A percentile compares a stretch with the other conserved stretches of the same genome.
Evolutionary conservation across 202 grass and related monocot genomes (phyloP).

Genomic region (Digitaria exilis): DNA sequence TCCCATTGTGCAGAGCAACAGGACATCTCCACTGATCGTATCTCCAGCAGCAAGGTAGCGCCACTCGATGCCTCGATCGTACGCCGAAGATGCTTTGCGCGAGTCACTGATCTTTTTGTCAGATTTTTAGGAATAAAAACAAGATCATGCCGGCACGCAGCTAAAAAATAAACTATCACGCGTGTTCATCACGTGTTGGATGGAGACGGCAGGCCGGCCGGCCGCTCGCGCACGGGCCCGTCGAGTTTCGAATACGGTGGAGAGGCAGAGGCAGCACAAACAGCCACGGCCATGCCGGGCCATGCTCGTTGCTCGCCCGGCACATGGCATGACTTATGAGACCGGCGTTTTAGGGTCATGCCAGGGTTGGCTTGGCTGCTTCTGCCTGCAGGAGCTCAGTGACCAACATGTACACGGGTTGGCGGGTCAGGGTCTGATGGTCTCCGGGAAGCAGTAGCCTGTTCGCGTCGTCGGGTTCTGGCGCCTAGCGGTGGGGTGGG

Average conservation of each 20-base stretch:
- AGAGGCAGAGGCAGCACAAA: background rate
- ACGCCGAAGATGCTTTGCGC: slow-evolving; percentile 3
- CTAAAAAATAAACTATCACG: background rate
- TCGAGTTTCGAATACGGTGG: background rate
- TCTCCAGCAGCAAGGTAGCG: background rate
- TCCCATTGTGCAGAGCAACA: background rate
- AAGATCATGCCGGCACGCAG: slow-evolving; percentile 21
- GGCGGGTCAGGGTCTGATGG: background rate
- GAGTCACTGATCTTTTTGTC: slow-evolving; percentile 14
- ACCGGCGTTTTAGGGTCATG: background rate
- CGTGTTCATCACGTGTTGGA: slow-evolving; percentile 17
- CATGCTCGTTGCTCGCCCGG: background rate
- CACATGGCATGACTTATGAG: slow-evolving; percentile 1
- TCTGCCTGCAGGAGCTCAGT: background rate
- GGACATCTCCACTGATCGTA: background rate
- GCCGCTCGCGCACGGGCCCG: too few species aligned
- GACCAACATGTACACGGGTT: background rate
- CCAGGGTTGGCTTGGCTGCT: background rate
- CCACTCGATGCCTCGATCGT: too few species aligned
- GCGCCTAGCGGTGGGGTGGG: background rate
- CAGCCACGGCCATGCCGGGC: background rate
- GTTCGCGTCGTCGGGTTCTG: background rate
- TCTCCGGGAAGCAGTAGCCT: background rate
- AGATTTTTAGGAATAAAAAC: slow-evolving; percentile 25
- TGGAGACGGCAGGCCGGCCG: background rate